These are phyloP conservation scores for Amylostereum areolatum DNA, from an alignment of 1,284 basidiomycete species.

Conservation along the genomic window DNA sequence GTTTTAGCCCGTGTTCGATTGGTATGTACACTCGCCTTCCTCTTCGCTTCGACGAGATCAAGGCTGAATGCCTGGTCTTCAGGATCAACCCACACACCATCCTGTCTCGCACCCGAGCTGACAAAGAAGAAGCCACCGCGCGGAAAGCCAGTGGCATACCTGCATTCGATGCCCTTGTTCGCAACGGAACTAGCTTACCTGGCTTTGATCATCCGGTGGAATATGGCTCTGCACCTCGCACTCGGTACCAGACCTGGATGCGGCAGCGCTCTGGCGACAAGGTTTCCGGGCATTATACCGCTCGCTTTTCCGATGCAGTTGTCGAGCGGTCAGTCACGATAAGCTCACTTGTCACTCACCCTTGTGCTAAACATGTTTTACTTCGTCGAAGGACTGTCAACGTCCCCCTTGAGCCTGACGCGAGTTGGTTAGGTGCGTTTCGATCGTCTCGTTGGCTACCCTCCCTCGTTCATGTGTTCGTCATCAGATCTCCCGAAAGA, in stretches of 20 bases:
- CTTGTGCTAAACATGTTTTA: conserved; percentile 1
- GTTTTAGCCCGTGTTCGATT: conserved; percentile 54
- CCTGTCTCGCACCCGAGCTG: too few species aligned
- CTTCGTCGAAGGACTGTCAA: conserved; percentile 36
- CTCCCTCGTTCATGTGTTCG: neutral
- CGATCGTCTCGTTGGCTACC: neutral
- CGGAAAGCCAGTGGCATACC: conserved; percentile 36
- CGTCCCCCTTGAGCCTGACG: conserved; percentile 40
- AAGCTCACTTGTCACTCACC: too few species aligned
- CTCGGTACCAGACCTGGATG: conserved; percentile 52
- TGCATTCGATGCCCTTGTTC: conserved; percentile 30
- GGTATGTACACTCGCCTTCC: conserved; percentile 29
- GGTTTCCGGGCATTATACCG: conserved; percentile 47
- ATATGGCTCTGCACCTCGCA: conserved; percentile 44
- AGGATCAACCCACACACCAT: too few species aligned
- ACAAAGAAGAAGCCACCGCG: neutral
- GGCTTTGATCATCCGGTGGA: conserved; percentile 40
- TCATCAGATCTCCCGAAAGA: conserved; percentile 3
- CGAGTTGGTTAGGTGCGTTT: conserved; percentile 39
- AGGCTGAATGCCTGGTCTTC: neutral
- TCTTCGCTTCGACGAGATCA: neutral
- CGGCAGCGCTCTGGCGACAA: conserved; percentile 26
- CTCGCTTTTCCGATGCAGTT: conserved; percentile 27
- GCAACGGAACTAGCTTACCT: conserved; percentile 16
- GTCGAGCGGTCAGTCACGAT: conserved; percentile 44